These are phyloP conservation scores for Phaeotremella skinneri DNA, from an alignment of 768 basidiomycete genomes.

Conservation along the genomic window DNA sequence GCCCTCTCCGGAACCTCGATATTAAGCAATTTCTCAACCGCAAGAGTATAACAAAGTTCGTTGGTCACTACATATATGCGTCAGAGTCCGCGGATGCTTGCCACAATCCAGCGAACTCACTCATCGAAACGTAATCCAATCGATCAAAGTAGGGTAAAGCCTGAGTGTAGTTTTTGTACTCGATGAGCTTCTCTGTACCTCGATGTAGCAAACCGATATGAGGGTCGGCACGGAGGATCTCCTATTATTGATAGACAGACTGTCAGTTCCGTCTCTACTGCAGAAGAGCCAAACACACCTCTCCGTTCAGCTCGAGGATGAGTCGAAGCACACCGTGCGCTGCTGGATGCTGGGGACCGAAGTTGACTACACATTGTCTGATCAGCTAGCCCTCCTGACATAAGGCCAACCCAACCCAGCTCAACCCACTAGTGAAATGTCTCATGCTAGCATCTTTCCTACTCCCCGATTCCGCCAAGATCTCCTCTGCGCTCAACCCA, in stretches of 20 bases:
- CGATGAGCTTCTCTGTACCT: constrained; percentile 97
- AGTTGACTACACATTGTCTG: constrained; percentile 67
- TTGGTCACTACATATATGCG: constrained; percentile 75
- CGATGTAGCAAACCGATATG: constrained; percentile 95
- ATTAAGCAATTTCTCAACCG: constrained; percentile 96
- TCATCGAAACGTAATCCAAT: constrained; percentile 99
- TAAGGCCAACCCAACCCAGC: constrained; percentile 1
- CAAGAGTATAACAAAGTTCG: constrained; percentile 93
- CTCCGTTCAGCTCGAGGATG: constrained; percentile 96
- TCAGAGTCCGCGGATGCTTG: too few species aligned
- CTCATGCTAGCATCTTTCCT: constrained; percentile 75
- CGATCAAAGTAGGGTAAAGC: constrained; percentile 98
- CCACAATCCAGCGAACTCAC: constrained; percentile 56
- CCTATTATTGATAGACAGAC: constrained; percentile 22
- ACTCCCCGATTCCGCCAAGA: constrained; percentile 70
- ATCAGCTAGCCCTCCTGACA: background rate
- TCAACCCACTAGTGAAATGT: constrained; percentile 81
- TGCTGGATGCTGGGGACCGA: constrained; percentile 97
- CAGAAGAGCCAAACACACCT: constrained; percentile 54
- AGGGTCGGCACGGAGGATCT: constrained; percentile 52
- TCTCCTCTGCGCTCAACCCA: constrained; percentile 71
- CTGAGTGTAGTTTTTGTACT: constrained; percentile 97
- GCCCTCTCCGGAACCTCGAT: constrained; percentile 95
- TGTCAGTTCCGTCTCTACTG: background rate
- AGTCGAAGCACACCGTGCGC: constrained; percentile 97